These are phyloP conservation scores for Trichoderma polysporum DNA, from an alignment of 2,329 filamentous ascomycete genomes.

Conservation along the genomic window DNA sequence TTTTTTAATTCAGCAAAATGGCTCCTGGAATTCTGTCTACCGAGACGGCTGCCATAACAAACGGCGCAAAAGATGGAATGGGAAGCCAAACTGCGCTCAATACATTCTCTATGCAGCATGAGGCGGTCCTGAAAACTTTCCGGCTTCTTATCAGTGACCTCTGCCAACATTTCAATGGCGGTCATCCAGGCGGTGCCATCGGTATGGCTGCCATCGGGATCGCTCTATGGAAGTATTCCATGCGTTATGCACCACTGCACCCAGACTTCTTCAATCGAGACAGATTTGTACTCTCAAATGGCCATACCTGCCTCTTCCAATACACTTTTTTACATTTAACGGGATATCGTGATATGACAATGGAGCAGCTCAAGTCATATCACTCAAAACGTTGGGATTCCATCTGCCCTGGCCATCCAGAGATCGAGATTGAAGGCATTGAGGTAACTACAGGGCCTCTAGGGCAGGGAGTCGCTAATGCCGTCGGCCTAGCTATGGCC, in stretches of 20 bases:
- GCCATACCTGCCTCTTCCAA: conserved; percentile 55
- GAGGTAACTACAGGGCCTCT: conserved; percentile 61
- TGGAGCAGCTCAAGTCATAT: conserved; percentile 58
- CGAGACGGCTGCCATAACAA: background rate
- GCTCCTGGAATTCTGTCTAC: background rate
- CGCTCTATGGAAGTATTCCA: conserved; percentile 60
- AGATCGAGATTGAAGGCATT: conserved; percentile 57
- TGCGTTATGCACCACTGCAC: conserved; percentile 58
- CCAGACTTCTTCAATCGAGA: conserved; percentile 61
- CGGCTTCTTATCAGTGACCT: conserved; percentile 11
- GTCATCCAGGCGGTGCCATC: conserved; percentile 46
- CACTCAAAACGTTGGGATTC: conserved; percentile 42
- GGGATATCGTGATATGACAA: conserved; percentile 55
- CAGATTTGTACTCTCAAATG: conserved; percentile 62
- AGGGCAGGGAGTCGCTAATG: conserved; percentile 60
- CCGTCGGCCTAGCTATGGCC: conserved; percentile 58
- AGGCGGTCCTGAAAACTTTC: background rate
- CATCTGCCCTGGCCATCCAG: conserved; percentile 55
- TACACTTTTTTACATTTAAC: conserved; percentile 54
- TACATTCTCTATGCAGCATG: background rate
- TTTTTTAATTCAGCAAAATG: background rate
- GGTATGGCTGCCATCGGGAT: conserved; percentile 63
- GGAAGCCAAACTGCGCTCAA: background rate
- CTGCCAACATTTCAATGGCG: conserved; percentile 26
- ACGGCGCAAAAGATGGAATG: background rate